Evolutionary conservation across 176 grass and related monocot species (phyloP), one percentile per base, ranked within the genome.

Genomic region (Puccinellia tenuiflora): DNA sequence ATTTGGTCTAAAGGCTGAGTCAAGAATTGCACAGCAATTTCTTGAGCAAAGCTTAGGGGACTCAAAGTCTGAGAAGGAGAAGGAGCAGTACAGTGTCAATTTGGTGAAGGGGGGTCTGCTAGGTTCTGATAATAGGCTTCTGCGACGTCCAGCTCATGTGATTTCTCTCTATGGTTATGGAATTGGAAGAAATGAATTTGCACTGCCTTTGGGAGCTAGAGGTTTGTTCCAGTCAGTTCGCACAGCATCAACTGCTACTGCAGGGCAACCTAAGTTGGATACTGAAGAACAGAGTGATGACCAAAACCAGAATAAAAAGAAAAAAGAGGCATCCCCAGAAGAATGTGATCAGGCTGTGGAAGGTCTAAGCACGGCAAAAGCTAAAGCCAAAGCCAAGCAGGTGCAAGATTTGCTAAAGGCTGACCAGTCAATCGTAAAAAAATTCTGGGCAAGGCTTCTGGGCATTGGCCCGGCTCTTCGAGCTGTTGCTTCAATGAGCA

Each of bases 281-380:
- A 77, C 15, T 26, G 85, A 75, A 75, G 76, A 96, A 46, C 76
- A 83, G 54, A 79, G 77, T 88, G 93, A 90, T 78, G 93, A 92
- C 65, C 92, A 91, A 75, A 88, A 88, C 45, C 85, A 84, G 67
- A 92, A 89, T 63, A 86, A 88, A 85, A 81, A 80, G 71, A 95
- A 96, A 77, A 98, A 98, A 51, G 93, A 92, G 68, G 83, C 93
- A 83, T 98, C 93, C 15, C 93, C 93, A 53, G 96, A 98, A 88
- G 93, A 98, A 90, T 98, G 96, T 75, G 96, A 98, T 86, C 93
- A 95, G 78, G 96, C 93, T 43, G 93, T 98, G 38, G 96, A 98
- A 92, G 96, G 91, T 46, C 85, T 98, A 37, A 99, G 93, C 85
- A 91, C 77, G 47, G 93, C 91, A 85, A 99, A 92, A 90, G 93